Base-by-base conservation (phyloP, 108 stramenopile genomes). In the Chaetoceros tenuissimus region DNA sequence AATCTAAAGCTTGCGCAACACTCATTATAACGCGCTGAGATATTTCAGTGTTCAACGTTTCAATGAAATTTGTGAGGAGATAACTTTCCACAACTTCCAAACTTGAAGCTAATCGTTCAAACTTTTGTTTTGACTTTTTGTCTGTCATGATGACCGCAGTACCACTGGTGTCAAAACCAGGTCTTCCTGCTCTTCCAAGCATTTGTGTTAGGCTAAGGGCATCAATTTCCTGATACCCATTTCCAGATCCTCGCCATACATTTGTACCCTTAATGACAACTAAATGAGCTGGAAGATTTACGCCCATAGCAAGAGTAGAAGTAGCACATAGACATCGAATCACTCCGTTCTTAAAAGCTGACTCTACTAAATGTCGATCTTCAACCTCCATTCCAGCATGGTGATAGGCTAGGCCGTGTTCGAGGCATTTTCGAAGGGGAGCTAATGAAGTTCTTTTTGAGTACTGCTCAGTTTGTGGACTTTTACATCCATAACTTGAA, bases 171-270 rank as follows among this genome's bases (percentile, higher is more conserved):
- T 99, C 98, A 28, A 89, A 87, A 3, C 98, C 98, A 22, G 92
- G 91, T 0, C 98, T 71, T 13, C 98, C 98, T 17, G 98, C 98
- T 29, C 98, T 68, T 21, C 98, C 98, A 17, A 97, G 81, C 98
- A 99, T 99, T 61, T 99, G 98, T 8, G 97, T 62, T 18, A 99
- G 61, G 18, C 84, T 82, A 1, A 83, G 82, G 23, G 71, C 68
- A 52, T 92, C 84, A 27, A 96, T 75, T 23, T 94, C 91, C 56
- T 83, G 75, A 55, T 93, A 84, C 0, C 96, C 94, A 24, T 45
- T 55, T 34, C 62, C 71, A 1, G 77, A 61, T 46, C 96, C 96
- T n/a, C 96, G 76, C 71, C 91, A 99, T 13, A 82, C 78, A 56
- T 72, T 80, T 23, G 98, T 96, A 21, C 95, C 95, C 67, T 95